phyloP scores from a whole-genome alignment of 306 rosid species.

The Quercus glauca region DNA sequence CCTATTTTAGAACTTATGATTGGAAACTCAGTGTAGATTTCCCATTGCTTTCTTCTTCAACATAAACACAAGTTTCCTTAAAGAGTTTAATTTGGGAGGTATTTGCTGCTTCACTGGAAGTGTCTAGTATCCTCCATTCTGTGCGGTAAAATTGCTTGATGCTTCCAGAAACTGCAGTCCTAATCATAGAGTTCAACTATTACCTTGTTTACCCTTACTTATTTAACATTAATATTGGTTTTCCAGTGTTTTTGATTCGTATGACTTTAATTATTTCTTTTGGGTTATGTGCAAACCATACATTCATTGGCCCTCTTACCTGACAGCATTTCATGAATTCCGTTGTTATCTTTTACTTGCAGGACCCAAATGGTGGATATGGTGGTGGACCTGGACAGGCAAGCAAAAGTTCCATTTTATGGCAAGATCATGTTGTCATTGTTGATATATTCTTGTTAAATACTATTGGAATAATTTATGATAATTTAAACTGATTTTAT shows the following conservation, averaged over 20 bases:
- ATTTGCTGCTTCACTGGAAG: background rate
- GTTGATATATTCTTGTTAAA: constrained; percentile 18
- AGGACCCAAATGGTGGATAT: constrained; percentile 89
- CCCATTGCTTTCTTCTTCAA: background rate
- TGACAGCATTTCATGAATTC: background rate
- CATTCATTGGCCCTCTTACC: background rate
- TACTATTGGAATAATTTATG: background rate
- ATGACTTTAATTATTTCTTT: background rate
- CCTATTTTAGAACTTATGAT: background rate
- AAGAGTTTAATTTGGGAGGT: background rate
- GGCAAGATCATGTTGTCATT: background rate
- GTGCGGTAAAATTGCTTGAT: background rate
- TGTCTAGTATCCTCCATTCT: background rate
- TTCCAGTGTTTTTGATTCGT: background rate
- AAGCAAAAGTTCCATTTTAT: constrained; percentile 31
- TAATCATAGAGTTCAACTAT: background rate
- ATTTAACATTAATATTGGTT: background rate
- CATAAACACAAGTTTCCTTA: background rate
- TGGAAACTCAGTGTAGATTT: background rate
- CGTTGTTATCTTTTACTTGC: constrained; percentile 27
- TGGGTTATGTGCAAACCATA: background rate
- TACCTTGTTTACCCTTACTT: background rate
- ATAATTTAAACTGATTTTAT: background rate
- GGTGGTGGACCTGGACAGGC: constrained; percentile 99
- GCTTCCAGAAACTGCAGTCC: background rate